Conservation (phyloP, 306 rosid species). For the Malus sylvestris region DNA sequence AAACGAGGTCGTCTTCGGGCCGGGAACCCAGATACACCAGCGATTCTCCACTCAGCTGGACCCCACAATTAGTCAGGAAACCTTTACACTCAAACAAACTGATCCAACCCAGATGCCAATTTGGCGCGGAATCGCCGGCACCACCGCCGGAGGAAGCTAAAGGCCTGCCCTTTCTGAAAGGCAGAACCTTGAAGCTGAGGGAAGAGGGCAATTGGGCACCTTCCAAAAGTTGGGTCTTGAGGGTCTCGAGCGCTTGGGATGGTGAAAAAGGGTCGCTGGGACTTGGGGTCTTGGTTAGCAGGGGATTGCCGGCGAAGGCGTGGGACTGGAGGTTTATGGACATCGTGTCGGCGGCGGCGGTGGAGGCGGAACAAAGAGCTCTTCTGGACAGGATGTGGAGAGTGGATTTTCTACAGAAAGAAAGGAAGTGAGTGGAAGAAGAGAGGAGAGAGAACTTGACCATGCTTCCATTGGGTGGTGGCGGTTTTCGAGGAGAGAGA, state of each 20-base stretch:
- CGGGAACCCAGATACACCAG: constrained; percentile 66
- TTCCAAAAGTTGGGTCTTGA: constrained; percentile 40
- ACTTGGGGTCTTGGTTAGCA: constrained; percentile 43
- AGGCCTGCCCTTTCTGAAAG: constrained; percentile 63
- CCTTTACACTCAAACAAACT: constrained; percentile 41
- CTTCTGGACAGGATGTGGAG: constrained; percentile 5
- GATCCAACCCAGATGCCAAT: constrained; percentile 80
- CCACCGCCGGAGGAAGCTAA: constrained; percentile 42
- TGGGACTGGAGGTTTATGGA: constrained; percentile 42
- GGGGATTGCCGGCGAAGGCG: constrained; percentile 66
- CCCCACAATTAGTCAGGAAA: constrained; percentile 34
- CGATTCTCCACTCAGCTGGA: constrained; percentile 42
- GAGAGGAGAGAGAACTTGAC: constrained; percentile 23
- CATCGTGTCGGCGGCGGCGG: constrained; percentile 29
- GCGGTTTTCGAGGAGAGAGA: not conserved
- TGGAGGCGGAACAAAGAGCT: constrained; percentile 2
- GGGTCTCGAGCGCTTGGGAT: constrained; percentile 49
- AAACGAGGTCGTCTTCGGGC: constrained; percentile 50
- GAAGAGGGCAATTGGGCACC: constrained; percentile 30
- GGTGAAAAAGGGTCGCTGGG: constrained; percentile 43
- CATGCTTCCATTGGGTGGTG: constrained; percentile 16
- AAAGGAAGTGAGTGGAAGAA: constrained; percentile 14
- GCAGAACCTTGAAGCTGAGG: constrained; percentile 59
- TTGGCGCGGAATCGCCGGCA: constrained; percentile 24
- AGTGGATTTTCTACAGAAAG: constrained; percentile 9